phyloP scores from a whole-genome alignment of 1,139 yeast genomes.

The Saccharomyces pastorianus region DNA sequence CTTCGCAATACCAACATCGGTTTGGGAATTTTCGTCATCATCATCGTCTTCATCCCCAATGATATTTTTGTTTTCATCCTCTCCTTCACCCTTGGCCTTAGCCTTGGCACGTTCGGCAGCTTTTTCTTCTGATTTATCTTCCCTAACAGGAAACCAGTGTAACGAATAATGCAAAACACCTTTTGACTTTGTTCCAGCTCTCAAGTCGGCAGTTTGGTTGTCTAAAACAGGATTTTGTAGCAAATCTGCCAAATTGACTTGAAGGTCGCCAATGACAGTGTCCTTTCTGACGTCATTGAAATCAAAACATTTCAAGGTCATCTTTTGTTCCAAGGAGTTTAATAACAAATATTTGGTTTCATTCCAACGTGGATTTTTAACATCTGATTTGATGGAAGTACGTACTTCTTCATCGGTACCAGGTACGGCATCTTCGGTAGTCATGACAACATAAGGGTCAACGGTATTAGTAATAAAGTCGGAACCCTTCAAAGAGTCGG shows the following conservation, averaged over 20 bases:
- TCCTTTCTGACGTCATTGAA: slow-evolving; percentile 49
- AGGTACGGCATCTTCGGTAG: slow-evolving; percentile 37
- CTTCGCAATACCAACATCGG: slow-evolving; percentile 65
- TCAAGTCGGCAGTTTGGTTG: slow-evolving; percentile 27
- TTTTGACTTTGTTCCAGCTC: slow-evolving; percentile 47
- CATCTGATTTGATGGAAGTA: slow-evolving; percentile 50
- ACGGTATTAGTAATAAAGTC: slow-evolving; percentile 40
- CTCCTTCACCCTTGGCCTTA: slow-evolving; percentile 3
- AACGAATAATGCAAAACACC: slow-evolving; percentile 57
- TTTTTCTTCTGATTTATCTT: slow-evolving; percentile 5
- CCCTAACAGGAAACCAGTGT: slow-evolving; percentile 52
- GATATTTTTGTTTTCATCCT: slow-evolving; percentile 7
- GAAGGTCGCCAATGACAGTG: slow-evolving; percentile 48
- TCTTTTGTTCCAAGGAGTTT: slow-evolving; percentile 48
- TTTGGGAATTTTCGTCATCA: slow-evolving; percentile 30
- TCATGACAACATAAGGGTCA: slow-evolving; percentile 53
- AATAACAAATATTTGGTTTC: slow-evolving; percentile 58
- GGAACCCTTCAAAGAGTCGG: slow-evolving; percentile 40
- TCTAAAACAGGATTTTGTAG: slow-evolving; percentile 43
- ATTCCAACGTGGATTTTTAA: slow-evolving; percentile 54
- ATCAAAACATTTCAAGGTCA: slow-evolving; percentile 48
- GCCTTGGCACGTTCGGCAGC: slow-evolving; percentile 5
- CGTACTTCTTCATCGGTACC: slow-evolving; percentile 36
- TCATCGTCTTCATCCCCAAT: slow-evolving; percentile 19
- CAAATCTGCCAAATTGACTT: slow-evolving; percentile 49